Conservation (phyloP, 257 asterid species). For the Osmanthus fragrans region DNA sequence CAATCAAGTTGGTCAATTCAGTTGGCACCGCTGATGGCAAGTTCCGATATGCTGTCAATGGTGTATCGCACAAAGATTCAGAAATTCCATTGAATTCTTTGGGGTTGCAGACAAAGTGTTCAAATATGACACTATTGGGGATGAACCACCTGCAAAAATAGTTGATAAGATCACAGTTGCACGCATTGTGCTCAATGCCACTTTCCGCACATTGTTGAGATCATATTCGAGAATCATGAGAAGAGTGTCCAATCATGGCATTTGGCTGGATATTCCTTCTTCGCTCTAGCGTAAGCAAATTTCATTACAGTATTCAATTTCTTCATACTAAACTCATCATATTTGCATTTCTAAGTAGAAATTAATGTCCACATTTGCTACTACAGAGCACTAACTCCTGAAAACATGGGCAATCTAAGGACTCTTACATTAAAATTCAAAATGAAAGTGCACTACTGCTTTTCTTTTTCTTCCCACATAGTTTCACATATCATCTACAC, state of each 20-base stretch:
- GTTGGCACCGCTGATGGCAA: slow-evolving; percentile 44
- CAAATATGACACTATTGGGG: slow-evolving; percentile 44
- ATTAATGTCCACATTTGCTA: background rate
- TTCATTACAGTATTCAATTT: background rate
- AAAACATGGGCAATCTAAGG: background rate
- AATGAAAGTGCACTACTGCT: background rate
- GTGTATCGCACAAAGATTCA: slow-evolving; percentile 48
- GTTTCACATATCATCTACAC: too few relatives aligned
- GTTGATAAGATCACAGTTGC: slow-evolving; percentile 28
- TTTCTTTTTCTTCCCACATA: background rate
- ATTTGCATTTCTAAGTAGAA: background rate
- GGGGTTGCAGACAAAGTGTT: slow-evolving; percentile 44
- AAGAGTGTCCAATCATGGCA: slow-evolving; percentile 63
- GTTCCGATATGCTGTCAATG: slow-evolving; percentile 57
- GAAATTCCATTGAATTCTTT: slow-evolving; percentile 58
- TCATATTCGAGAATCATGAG: slow-evolving; percentile 54
- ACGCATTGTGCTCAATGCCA: slow-evolving; percentile 40
- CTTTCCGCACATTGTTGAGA: slow-evolving; percentile 52
- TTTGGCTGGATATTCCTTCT: slow-evolving; percentile 62
- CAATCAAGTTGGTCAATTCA: slow-evolving; percentile 51
- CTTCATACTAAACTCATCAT: background rate
- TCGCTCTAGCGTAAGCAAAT: slow-evolving; percentile 56
- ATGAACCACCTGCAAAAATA: slow-evolving; percentile 30
- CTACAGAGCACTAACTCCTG: background rate
- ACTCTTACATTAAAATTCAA: background rate